Evolutionary conservation across 192 early-diverging fungal species (phyloP).

Genomic region (Coemansia pectinata): DNA sequence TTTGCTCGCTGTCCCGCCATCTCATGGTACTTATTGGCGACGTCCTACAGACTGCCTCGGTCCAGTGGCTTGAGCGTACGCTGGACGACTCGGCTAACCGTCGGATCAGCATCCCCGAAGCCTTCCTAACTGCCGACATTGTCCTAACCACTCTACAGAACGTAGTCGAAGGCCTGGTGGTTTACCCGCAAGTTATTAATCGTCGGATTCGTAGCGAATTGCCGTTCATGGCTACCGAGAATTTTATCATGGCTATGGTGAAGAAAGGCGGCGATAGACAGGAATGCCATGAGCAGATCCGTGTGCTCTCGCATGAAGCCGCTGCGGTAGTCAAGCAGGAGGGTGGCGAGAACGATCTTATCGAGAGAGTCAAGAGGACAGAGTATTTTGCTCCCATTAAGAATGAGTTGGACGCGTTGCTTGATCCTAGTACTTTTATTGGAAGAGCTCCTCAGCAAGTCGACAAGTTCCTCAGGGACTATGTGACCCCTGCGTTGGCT

Average conservation of each 20-base stretch:
- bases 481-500: conserved; percentile 81
- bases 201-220: conserved; percentile 91
- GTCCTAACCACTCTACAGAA: conserved; percentile 93
- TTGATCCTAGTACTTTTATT: conserved; percentile 91
- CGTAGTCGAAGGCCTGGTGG: conserved; percentile 96
- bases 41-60: conserved; percentile 84
- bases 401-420: conserved; percentile 69
- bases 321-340: conserved; percentile 88
- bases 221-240: conserved; percentile 99
- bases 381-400: conserved; percentile 88
- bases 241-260: conserved; percentile 99
- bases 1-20: conserved; percentile 94
- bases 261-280: conserved; percentile 95
- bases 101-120: conserved; percentile 93
- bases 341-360: conserved; percentile 94
- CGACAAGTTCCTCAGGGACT: conserved; percentile 73
- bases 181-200: conserved; percentile 93
- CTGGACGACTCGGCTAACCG: conserved; percentile 97
- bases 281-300: conserved; percentile 95
- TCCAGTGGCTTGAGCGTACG: conserved; percentile 98
- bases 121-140: conserved; percentile 96
- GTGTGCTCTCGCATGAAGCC: conserved; percentile 92
- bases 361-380: conserved; percentile 79
- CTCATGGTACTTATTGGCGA: conserved; percentile 89
- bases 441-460: conserved; percentile 96